A percentile compares a stretch with the other conserved stretches of the same genome.
These are phyloP conservation scores for Byssochlamys sp. DNA, from an alignment of 2,329 filamentous ascomycete species.

Conservation along the genomic window DNA sequence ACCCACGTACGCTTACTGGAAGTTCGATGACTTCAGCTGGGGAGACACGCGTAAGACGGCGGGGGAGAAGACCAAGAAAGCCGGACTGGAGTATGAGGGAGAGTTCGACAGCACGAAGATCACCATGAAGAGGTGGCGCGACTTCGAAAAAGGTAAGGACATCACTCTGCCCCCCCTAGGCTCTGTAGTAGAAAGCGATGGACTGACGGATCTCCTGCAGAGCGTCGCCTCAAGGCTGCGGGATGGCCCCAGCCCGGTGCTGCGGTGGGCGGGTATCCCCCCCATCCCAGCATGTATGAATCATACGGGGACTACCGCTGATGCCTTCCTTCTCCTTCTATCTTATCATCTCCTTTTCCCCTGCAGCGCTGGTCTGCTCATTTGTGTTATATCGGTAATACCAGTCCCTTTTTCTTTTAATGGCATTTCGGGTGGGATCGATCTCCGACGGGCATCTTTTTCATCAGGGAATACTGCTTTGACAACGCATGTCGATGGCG, in stretches of 20 bases:
- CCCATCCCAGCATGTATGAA: slow-evolving; percentile 22
- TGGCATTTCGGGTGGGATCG: neutral
- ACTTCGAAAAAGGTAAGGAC: slow-evolving; percentile 69
- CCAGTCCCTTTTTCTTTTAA: neutral
- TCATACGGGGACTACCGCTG: slow-evolving; percentile 26
- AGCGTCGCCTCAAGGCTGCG: slow-evolving; percentile 28
- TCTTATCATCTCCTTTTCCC: slow-evolving; percentile 1
- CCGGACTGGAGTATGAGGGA: slow-evolving; percentile 75
- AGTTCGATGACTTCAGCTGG: slow-evolving; percentile 99
- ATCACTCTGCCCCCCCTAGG: neutral
- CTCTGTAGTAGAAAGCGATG: neutral
- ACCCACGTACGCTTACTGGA: slow-evolving; percentile 93
- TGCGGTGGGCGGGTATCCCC: slow-evolving; percentile 16
- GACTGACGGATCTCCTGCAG: slow-evolving; percentile 15
- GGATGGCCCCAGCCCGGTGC: slow-evolving; percentile 18
- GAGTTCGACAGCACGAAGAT: slow-evolving; percentile 99
- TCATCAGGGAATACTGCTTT: neutral
- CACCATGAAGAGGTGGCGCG: slow-evolving; percentile 97
- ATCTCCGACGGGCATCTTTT: neutral
- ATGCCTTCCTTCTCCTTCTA: slow-evolving; percentile 3
- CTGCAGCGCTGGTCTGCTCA: slow-evolving; percentile 1
- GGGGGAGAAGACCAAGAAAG: slow-evolving; percentile 80
- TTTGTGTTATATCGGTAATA: neutral
- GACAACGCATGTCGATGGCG: neutral
- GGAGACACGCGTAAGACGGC: slow-evolving; percentile 93